These are phyloP conservation scores for Aegilops sharonensis DNA, from an alignment of 176 grass and related monocot genomes.

Conservation along the genomic window DNA sequence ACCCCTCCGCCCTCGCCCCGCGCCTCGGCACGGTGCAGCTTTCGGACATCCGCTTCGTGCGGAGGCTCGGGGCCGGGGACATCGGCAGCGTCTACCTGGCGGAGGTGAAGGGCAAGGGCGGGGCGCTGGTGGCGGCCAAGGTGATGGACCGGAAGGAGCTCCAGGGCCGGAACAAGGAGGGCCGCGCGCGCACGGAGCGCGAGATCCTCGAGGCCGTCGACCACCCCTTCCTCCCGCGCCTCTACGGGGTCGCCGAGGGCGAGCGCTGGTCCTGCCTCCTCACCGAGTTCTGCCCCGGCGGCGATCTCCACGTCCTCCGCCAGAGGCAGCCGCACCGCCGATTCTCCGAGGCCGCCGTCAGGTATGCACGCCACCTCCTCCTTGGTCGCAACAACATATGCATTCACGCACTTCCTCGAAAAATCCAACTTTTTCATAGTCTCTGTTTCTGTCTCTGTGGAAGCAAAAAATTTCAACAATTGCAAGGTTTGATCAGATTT, in stretches of 20 bases:
- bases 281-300: conserved; percentile 99
- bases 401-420: no score
- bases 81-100: conserved; percentile 97
- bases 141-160: conserved; percentile 95
- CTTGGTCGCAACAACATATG: background rate
- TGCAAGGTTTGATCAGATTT: background rate
- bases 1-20: background rate
- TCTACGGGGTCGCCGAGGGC: conserved; percentile 73
- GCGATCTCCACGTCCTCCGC: conserved; percentile 93
- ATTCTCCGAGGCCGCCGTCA: conserved; percentile 87
- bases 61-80: conserved; percentile 75
- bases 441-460: background rate
- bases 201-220: conserved; percentile 94
- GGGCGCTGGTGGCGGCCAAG: conserved; percentile 75
- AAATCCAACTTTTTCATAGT: background rate
- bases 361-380: conserved; percentile 28
- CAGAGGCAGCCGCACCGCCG: conserved; percentile 77
- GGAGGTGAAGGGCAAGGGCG: conserved; percentile 45
- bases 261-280: conserved; percentile 93
- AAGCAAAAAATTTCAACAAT: background rate
- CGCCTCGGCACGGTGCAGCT: conserved; percentile 51
- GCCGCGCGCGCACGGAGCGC: conserved; percentile 81
- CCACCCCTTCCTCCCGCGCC: conserved; percentile 85
- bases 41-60: conserved; percentile 77
- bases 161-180: conserved; percentile 72